Evolutionary conservation across 139 green algal species (phyloP).

Genomic region (Chlamydomonas applanata): DNA sequence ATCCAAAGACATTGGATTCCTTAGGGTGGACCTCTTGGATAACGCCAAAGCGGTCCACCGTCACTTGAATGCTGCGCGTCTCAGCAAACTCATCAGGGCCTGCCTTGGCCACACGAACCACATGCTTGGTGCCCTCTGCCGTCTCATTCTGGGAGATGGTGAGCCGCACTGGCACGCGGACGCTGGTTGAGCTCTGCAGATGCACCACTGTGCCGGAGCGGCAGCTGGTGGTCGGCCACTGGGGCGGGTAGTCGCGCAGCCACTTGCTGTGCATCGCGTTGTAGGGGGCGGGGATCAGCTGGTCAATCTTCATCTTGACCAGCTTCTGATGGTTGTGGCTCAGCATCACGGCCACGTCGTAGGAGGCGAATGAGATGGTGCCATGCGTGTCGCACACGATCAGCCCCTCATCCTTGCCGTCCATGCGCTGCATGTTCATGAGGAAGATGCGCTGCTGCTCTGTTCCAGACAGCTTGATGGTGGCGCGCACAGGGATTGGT

Average conservation of each 20-base stretch:
- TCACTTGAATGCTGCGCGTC: too few species aligned
- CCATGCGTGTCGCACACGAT: conserved; percentile 29
- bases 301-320: conserved; percentile 23
- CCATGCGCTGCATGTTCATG: conserved; percentile 10
- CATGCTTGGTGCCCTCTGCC: conserved; percentile 22
- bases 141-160: conserved; percentile 23
- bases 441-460: conserved; percentile 31
- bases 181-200: conserved; percentile 23
- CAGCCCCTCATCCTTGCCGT: conserved; percentile 12
- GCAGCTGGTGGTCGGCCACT: conserved; percentile 24
- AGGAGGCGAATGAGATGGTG: conserved; percentile 31
- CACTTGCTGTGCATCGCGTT: conserved; percentile 40
- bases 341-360: conserved; percentile 19
- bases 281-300: conserved; percentile 39
- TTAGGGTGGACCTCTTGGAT: too few species aligned
- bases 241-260: conserved; percentile 18
- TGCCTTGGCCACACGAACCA: conserved; percentile 24
- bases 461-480: conserved; percentile 1
- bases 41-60: too few species aligned
- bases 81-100: too few species aligned
- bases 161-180: conserved; percentile 35
- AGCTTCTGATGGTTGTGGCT: conserved; percentile 23
- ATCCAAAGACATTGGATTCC: too few species aligned
- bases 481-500: background rate
- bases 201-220: conserved; percentile 35